Evolutionary conservation across 768 basidiomycete species (phyloP), one percentile per base, ranked within the genome.

Genomic region (Suillus bovinus): DNA sequence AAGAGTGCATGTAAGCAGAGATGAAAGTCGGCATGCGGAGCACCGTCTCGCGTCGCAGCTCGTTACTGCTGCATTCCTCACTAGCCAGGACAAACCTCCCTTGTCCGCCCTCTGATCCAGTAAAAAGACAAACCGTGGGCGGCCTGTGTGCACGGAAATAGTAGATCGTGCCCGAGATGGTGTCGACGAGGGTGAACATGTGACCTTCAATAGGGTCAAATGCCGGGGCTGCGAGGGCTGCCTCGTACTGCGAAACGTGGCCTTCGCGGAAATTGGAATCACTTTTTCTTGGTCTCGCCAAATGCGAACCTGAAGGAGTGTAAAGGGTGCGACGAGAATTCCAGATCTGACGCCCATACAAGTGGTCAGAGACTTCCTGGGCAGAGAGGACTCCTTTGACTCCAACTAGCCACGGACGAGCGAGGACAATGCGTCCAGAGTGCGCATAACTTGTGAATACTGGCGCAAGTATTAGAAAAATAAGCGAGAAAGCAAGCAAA

Each of bases 161-260:
- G 44, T 71, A 73, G 6, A 71, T 14, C 4, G 63, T 71, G 6
- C 62, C 54, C 2, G 70, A 73, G 1, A 60, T 0, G 0, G 70
- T 74, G 56, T 71, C 70, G 5, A 70, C 4, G 47, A 73, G 68
- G 2, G 72, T 63, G n/a, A 69, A 73, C 29, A 71, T 27, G 24
- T 56, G 58, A 20, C 54, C 60, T 13, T 14, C 17, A 5, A 6
- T 0, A 38, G 54, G 54, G 24, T 55, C 54, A 20, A 41, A 41
- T 9, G 20, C 11, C n/a, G 36, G 36, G 10, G 2, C 58, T 16
- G 46, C 3, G 17, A 5, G 56, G 22, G 66, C 63, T 0, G 16
- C 47, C 0, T 55, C 39, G 13, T 64, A 42, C 24, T 71, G 70
- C 8, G 20, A 38, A 1, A 22, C 17, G 5, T 71, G 61, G 13